These are phyloP conservation scores for Asparagopsis taxiformis DNA, from an alignment of 31 red algal species.

Conservation along the genomic window DNA sequence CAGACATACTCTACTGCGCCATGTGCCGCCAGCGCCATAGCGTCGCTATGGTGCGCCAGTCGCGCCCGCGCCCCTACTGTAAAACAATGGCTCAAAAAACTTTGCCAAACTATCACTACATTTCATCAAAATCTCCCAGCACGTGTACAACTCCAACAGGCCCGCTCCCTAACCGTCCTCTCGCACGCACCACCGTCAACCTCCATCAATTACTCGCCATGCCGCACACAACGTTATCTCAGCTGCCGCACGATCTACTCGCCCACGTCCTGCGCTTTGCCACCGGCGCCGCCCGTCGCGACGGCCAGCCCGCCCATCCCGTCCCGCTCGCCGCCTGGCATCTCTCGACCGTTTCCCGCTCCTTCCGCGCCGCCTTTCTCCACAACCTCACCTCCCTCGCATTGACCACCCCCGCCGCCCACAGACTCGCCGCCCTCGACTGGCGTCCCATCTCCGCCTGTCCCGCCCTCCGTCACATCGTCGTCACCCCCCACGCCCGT, in stretches of 20 bases:
- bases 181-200: neutral
- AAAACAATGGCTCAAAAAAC: no score
- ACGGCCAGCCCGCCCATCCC: slow-evolving; percentile 19
- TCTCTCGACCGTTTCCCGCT: slow-evolving; percentile 8
- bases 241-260: slow-evolving; percentile 45
- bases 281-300: slow-evolving; percentile 25
- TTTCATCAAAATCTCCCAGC: no score
- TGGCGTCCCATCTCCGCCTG: slow-evolving; percentile 15
- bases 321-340: slow-evolving; percentile 5
- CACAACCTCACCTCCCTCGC: slow-evolving; percentile 36
- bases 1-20: no score
- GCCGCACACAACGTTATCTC: no score
- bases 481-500: slow-evolving; percentile 13
- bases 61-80: no score
- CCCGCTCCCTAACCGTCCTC: neutral
- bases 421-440: slow-evolving; percentile 5
- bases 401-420: slow-evolving; percentile 21
- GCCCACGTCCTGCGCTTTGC: slow-evolving; percentile 38
- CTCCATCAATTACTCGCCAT: no score
- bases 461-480: slow-evolving; percentile 20
- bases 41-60: no score
- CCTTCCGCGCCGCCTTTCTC: slow-evolving; percentile 36
- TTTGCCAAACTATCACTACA: no score
- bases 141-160: no score
- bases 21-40: no score